Base-by-base conservation (phyloP, 2,329 filamentous ascomycete species). In the Fusarium beomiforme region DNA sequence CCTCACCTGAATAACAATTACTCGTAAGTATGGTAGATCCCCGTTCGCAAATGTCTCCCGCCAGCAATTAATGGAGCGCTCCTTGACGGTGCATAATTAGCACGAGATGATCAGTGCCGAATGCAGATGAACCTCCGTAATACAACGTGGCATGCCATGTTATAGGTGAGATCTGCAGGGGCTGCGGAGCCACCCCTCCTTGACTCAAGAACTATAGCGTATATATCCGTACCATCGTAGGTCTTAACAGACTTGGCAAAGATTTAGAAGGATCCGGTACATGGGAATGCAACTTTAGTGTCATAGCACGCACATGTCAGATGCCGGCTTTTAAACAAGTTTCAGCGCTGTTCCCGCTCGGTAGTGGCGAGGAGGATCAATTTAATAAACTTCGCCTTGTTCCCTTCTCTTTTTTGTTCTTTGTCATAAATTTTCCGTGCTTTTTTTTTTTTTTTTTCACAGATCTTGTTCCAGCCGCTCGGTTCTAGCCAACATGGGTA, bases 401-500 rank as follows among this genome's bases (percentile, higher is more conserved):
- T 43, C 24, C n/a, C 33, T 37, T 53, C 41, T 42, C 44, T 43
- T 26, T 5, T n/a, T 19, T 21, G n/a, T 19, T 31, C 24, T 10
- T 36, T 31, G 17, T 43, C 29, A n/a, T 8, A 42, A 33, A 17
- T 24, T 31, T 31, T 31, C 3, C 26, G n/a, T n/a, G 31, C 10
- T n/a, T 41, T 47, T 34, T 36, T 29, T 33, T 51, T 33, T 13
- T n/a, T 17, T 31, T 39, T 39, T 36, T 19, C 36, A 42, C 50
- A 56, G 39, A 56, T 51, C 31, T 23, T 33, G 53, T 19, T 56
- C 11, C 59, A 64, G 31, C 26, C 39, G 17, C 10, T 59, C 54
- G 59, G 55, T 36, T 42, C 19, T 21, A 9, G 7, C 29, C 29
- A 36, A 6, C 21, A 74, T 72, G 68, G 59, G 57, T n/a, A 74